Base-by-base conservation (phyloP, 2,329 filamentous ascomycete species). In the Clarireedia homoeocarpa region DNA sequence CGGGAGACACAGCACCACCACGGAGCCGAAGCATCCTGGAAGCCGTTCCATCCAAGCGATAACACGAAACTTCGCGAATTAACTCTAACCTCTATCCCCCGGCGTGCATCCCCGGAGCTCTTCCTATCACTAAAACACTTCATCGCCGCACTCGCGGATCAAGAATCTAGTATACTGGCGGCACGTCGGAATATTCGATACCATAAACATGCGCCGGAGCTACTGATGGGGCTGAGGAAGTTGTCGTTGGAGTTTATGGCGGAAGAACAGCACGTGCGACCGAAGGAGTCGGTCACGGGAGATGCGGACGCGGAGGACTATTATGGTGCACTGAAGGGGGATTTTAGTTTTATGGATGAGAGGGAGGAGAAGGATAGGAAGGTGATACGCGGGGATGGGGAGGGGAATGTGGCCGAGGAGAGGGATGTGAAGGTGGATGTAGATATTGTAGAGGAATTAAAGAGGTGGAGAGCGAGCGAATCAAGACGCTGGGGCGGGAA, bases 21-120 rank as follows among this genome's bases (percentile, higher is more conserved):
- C 15, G 12, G 15, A 17, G 42, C 61, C 73, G 56, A 66, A 69
- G 7, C 65, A 71, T 3, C 78, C 6, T 74, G 77, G 4, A 78
- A 82, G 63, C 75, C 69, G 0, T 79, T 81, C 53, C 65, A 73
- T 3, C 82, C 82, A 0, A 75, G 82, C 49, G 76, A 77, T 70
- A 85, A 84, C 58, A 76, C 80, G 0, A 75, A 80, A 4, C 66
- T 85, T 23, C 67, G 66, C 10, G 77, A 75, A 0, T 62, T 85
- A 24, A 79, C 77, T 4, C 68, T 85, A 23, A 81, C 79, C 0
- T 69, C 73, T 27, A 72, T 85, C 3, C 82, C 82, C 0, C 73
- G 78, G 6, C 73, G 74, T 24, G 82, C 81, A 1, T 71, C 67
- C 4, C 81, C 80, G 0, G 73, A 73, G 5, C 58, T 83, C 14